Evolutionary conservation across 805 yeast genomes (phyloP), one percentile per base, ranked within the genome.

Genomic region (Yarrowia sp.): DNA sequence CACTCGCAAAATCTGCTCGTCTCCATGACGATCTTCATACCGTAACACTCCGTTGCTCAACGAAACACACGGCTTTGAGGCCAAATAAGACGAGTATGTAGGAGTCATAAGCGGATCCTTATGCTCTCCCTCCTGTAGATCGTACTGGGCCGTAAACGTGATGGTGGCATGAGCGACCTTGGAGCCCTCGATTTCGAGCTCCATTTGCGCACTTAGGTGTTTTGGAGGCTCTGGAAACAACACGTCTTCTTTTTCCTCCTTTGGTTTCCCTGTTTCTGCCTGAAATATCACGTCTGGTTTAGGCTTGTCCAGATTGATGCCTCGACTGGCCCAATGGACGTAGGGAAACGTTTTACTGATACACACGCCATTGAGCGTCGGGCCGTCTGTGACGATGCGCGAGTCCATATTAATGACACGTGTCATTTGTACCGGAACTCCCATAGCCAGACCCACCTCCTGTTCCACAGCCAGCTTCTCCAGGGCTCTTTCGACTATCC

Each of bases 391-490:
- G n/a, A 54, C 46, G 3, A 54, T 54, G 24, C 61, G 44, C 11
- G 61, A 54, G 26, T 54, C 61, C 61, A 54, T 54, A 2, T 38
- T 38, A 5, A 38, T 6, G 14, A 54, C 61, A n/a, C 35, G 44
- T 26, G 46, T 38, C 33, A 54, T 17, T 7, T 54, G 61, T 19
- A 54, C 61, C 1, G 61, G 61, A 4, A 54, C 61, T 0, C 61
- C 61, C 46, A 54, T 35, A 3, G 46, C 44, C 17, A 54, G 46
- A 1, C 46, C 44, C 17, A 54, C 61, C 19, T 54, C 61, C 40
- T 54, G 61, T n/a, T 54, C 61, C 24, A 54, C 61, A 4, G 61
- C 61, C 17, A 54, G 61, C 46, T 54, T 54, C 17, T 54, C 61
- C 22, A 54, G 35, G 2, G 61, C 61, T n/a, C 61, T 12, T 17